These are phyloP conservation scores for Paraglomus brasilianum DNA, from an alignment of 192 early-diverging fungal species.

Conservation along the genomic window DNA sequence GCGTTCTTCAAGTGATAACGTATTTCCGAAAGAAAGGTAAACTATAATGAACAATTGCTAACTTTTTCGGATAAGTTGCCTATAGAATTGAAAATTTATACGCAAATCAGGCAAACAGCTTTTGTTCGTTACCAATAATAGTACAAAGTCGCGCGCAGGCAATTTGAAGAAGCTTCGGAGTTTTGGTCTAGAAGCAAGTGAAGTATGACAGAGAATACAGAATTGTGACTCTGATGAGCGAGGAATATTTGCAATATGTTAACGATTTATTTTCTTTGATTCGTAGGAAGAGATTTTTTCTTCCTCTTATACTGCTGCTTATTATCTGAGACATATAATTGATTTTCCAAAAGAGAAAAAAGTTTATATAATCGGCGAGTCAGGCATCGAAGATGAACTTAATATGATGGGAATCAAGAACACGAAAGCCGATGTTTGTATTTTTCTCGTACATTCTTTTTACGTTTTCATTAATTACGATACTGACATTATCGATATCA, in stretches of 20 bases:
- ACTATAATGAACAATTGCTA: not conserved
- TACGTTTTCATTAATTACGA: too few relatives aligned
- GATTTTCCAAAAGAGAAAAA: slow-evolving; percentile 85
- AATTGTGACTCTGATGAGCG: not conserved
- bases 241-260: not conserved
- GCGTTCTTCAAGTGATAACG: slow-evolving; percentile 69
- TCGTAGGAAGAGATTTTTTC: slow-evolving; percentile 86
- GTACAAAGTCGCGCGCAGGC: slow-evolving; percentile 77
- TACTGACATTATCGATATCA: slow-evolving; percentile 30
- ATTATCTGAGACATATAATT: slow-evolving; percentile 82
- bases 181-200: slow-evolving; percentile 74
- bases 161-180: slow-evolving; percentile 83
- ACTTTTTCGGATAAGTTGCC: too few relatives aligned
- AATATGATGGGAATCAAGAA: slow-evolving; percentile 70
- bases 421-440: slow-evolving; percentile 37
- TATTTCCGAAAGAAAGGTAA: slow-evolving; percentile 67
- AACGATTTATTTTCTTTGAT: not conserved
- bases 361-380: slow-evolving; percentile 89
- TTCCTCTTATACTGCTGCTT: slow-evolving; percentile 89
- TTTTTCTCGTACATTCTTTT: not conserved
- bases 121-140: slow-evolving; percentile 99
- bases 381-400: slow-evolving; percentile 86
- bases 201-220: slow-evolving; percentile 42
- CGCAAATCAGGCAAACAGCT: slow-evolving; percentile 71
- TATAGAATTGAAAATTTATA: not conserved